Conservation (phyloP, 2,329 filamentous ascomycete species). For the Stagonosporopsis chrysanthemi region DNA sequence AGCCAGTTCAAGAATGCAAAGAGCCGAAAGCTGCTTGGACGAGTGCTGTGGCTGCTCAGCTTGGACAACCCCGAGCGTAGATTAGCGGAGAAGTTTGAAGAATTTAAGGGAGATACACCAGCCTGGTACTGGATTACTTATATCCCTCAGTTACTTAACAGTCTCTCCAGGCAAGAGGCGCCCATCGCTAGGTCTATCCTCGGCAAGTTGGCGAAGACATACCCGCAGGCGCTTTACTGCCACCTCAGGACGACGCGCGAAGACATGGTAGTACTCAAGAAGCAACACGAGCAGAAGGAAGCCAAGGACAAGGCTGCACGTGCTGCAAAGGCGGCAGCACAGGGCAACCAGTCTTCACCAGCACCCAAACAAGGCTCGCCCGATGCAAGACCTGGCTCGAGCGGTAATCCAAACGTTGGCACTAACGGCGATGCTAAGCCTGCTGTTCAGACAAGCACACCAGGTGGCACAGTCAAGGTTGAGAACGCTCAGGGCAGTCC, state of each 20-base stretch:
- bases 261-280: constrained; percentile 92
- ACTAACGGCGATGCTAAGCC: constrained; percentile 58
- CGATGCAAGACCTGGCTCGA: constrained; percentile 43
- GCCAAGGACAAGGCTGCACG: constrained; percentile 61
- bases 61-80: constrained; percentile 86
- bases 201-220: constrained; percentile 92
- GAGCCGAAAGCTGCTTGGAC: constrained; percentile 88
- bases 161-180: constrained; percentile 89
- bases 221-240: constrained; percentile 95
- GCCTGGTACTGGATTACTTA: constrained; percentile 99
- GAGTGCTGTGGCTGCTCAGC: constrained; percentile 94
- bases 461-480: constrained; percentile 49
- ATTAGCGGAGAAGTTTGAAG: constrained; percentile 86
- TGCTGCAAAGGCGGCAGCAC: constrained; percentile 65
- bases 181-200: constrained; percentile 85
- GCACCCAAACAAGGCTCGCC: constrained; percentile 49
- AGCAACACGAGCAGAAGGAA: constrained; percentile 74
- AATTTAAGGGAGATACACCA: constrained; percentile 95
- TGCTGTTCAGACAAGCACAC: constrained; percentile 56
- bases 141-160: constrained; percentile 93
- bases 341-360: constrained; percentile 55
- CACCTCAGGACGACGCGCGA: constrained; percentile 91
- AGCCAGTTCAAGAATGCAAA: constrained; percentile 98
- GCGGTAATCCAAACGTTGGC: constrained; percentile 40
- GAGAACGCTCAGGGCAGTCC: constrained; percentile 49